phyloP scores from a whole-genome alignment of 2,329 filamentous ascomycete genomes.

The Neofusicoccum cordaticola region DNA sequence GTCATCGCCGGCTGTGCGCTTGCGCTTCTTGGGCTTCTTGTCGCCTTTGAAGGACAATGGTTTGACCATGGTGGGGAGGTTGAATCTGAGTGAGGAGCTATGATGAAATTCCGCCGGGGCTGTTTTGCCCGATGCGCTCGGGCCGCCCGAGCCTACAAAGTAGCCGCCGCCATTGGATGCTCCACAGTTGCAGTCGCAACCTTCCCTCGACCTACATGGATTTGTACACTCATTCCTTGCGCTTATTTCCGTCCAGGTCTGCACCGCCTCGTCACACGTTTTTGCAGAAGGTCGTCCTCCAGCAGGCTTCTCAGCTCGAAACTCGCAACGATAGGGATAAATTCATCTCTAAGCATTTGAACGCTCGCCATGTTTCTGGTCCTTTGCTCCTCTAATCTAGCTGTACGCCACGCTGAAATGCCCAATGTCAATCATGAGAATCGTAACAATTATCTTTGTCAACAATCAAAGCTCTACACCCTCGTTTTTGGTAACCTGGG shows the following conservation, averaged over 20 bases:
- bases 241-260: too few species aligned
- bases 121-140: background rate
- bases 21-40: constrained; percentile 90
- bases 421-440: background rate
- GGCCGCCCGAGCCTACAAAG: background rate
- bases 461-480: background rate
- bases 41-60: constrained; percentile 95
- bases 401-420: background rate
- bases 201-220: background rate
- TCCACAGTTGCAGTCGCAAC: background rate
- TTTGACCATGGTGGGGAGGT: constrained; percentile 67
- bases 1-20: constrained; percentile 61
- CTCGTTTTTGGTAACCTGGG: constrained; percentile 24
- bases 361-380: too few species aligned
- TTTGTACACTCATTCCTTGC: too few species aligned
- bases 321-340: too few species aligned
- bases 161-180: too few species aligned
- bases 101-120: background rate
- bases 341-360: too few species aligned
- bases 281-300: too few species aligned
- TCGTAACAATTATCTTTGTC: background rate
- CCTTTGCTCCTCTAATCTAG: background rate
- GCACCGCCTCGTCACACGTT: too few species aligned
- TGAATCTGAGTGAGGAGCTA: constrained; percentile 10
- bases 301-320: too few species aligned